Base-by-base conservation (phyloP, 176 grass and related monocot genomes). In the Saccharum officinarum region DNA sequence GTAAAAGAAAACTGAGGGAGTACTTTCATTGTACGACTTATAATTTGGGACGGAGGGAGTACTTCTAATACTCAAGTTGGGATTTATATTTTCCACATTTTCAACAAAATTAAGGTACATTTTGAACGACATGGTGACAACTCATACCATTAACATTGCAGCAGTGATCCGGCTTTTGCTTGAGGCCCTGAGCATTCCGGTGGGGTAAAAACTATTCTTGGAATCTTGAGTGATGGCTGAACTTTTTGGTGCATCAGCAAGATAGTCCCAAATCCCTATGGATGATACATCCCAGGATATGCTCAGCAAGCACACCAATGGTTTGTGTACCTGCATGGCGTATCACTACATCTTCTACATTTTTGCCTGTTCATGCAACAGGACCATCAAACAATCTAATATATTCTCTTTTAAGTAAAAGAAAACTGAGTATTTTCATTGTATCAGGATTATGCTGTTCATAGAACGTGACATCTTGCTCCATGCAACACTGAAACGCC, bases 351-450 rank as follows among this genome's bases (percentile, higher is more conserved):
- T 47, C 41, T 46, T 73, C 13, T 12, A 2, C 69, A 62, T 62
- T 45, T 63, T 31, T 18, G 10, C 23, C 28, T 61, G 25, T 83
- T 6, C 23, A 26, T 63, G 55, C 69, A 62, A 63, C 39, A 63
- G 64, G 15, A 8, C 44, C 69, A 25, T 62, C 33, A n/a, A 71
- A 30, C 5, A 59, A 30, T 33, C 4, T 69, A 68, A 30, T 36
- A 80, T 69, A 23, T 39, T 81, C 40, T 69, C 2, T 5, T 14
- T 10, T 42, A 20, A 3, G 22, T 31, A 44, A 73, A 63, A 81
- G 10, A 46, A 83, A 73, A 73, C 25, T 73, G 69, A 62, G 4
- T 10, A 3, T 83, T 37, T 54, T 54, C 25, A 72, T 83, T 72
- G 50, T 45, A 20, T 36, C 69, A 63, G 15, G 68, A 73, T 7